Evolutionary conservation across 2,329 filamentous ascomycete genomes (phyloP), one percentile per base, ranked within the genome.

Genomic region (Aspergillus piperis): DNA sequence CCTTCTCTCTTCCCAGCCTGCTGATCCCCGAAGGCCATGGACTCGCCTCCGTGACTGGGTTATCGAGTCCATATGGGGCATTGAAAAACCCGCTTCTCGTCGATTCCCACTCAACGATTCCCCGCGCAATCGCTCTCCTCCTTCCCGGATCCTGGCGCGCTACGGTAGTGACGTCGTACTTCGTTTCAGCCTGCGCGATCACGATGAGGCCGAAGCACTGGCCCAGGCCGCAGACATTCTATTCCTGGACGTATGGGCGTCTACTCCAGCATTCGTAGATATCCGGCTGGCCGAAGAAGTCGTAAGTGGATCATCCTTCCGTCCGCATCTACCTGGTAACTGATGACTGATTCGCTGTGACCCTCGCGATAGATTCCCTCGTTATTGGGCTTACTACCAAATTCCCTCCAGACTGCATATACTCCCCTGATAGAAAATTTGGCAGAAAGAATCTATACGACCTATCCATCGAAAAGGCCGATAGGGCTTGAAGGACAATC

Each of bases 221-320:
- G 84, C 88, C n/a, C 84, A 90, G 59, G 92, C 91, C 3, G 83
- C 88, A 0, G 84, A 90, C 62, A 86, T 87, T 17, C 83, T 97
- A 23, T 89, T 95, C 68, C 81, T 98, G 44, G 95, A 99, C 72
- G 85, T 98, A 1, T 99, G 95, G 95, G 89, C 91, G 21, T 92
- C 90, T 67, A 90, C 88, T 5, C 82, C 87, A 17, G 85, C 91
- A 61, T 95, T 90, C 81, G 90, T 95, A 25, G 95, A 99, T 73
- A 88, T 98, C 56, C 84, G 91, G 44, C 77, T 98, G 53, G 85
- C 88, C 56, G 87, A 90, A 71, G 86, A 91, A 67, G 87, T 91
- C 66, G 86, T 96, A 71, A 68, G 82, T 78, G 15, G 8, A 17
- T 30, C 3, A 49, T 49, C 19, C 41, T 50, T n/a, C 25, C 23